Base-by-base conservation (phyloP, 352 stramenopile genomes). In the Phytophthora lateralis region DNA sequence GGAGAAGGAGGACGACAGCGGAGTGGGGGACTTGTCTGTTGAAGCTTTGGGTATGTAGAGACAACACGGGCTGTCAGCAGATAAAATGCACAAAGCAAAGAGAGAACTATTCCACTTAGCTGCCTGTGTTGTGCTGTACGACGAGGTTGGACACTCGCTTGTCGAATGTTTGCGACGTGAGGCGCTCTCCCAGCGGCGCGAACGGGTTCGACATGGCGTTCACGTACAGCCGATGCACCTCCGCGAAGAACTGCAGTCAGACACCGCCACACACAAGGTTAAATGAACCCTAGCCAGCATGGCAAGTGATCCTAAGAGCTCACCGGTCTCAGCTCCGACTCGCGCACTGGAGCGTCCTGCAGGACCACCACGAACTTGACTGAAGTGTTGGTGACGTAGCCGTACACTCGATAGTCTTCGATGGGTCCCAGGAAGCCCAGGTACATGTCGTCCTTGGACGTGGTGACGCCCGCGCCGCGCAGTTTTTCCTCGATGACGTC, bases 121-220 rank as follows among this genome's bases (percentile, higher is more conserved):
- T 68, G 43, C 46, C 42, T 44, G 65, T 71, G 49, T 91, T 92
- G 51, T 94, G 80, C 70, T 93, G 73, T 37, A 85, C 66, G 41
- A 93, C 83, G 54, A 94, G 82, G 49, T 76, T 84, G 12, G 76
- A 85, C 43, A 96, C 77, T 45, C 82, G 86, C 48, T 88, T 92
- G 50, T 96, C 83, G 45, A 96, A 96, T 8, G 63, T 80, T 47
- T 79, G 77, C 15, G 85, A 96, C 44, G 73, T 86, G 66, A 94
- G 88, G 14, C 85, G 82, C 67, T 96, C 85, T 55, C 85, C 85
- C 20, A 94, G 81, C 15, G 77, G 60, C n/a, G 85, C 82, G 44
- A 96, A 94, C 53, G 85, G 87, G 46, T 96, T 96, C 15, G 87
- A 93, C 60, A 96, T 78, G 61, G 75, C 82, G 67, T 96, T 94